A percentile compares a stretch with the other conserved stretches of the same genome.
These are phyloP conservation scores for Fomitiporia mediterranea DNA, from an alignment of 1,284 basidiomycete species.

Conservation along the genomic window DNA sequence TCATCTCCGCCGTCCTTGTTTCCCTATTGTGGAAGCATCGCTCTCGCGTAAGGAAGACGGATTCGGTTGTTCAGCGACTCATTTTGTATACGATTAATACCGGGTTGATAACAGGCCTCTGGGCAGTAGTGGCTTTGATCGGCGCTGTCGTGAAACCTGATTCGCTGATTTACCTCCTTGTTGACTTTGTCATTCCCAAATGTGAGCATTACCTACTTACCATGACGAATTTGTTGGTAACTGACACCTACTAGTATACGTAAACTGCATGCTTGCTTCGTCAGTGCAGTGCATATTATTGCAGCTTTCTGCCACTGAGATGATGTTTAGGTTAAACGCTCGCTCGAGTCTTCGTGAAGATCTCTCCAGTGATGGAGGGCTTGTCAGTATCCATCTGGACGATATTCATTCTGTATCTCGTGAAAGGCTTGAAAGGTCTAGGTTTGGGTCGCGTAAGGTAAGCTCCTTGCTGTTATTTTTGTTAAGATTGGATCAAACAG, in stretches of 20 bases:
- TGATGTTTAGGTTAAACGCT: neutral
- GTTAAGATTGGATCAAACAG: neutral
- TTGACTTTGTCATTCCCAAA: neutral
- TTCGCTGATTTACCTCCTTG: neutral
- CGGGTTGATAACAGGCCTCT: neutral
- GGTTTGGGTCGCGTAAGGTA: neutral
- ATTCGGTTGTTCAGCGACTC: conserved; percentile 4
- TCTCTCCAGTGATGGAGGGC: neutral
- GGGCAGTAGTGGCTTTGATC: conserved; percentile 2
- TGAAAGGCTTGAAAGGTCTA: neutral
- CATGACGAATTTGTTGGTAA: too few species aligned
- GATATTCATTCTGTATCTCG: neutral
- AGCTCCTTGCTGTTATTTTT: too few species aligned
- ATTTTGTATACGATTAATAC: conserved; percentile 6
- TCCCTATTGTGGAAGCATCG: neutral
- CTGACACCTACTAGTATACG: neutral
- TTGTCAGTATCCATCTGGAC: neutral
- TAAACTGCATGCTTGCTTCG: neutral
- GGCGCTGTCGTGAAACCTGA: neutral
- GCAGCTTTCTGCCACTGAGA: neutral
- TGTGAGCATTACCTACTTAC: neutral
- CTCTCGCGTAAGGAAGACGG: conserved; percentile 7
- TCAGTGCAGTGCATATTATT: neutral
- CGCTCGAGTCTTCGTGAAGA: neutral
- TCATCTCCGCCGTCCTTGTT: neutral